These are phyloP conservation scores for Saraca asoca DNA, from an alignment of 331 rosid genomes.

Conservation along the genomic window DNA sequence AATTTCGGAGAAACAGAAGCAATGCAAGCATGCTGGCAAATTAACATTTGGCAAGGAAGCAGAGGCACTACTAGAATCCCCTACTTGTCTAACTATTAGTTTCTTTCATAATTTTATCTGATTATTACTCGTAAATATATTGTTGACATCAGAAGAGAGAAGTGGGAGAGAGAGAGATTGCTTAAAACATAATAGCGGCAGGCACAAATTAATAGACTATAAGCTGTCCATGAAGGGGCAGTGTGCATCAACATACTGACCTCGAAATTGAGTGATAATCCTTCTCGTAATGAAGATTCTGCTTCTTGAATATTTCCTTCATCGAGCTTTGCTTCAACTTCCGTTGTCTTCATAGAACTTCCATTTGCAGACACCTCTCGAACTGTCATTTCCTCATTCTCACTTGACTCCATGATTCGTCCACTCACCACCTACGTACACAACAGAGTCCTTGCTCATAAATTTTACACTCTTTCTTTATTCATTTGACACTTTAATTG, in stretches of 20 bases:
- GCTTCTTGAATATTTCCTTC: slow-evolving; percentile 98
- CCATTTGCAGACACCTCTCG: slow-evolving; percentile 77
- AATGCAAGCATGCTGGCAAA: slow-evolving; percentile 6
- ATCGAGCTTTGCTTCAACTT: slow-evolving; percentile 82
- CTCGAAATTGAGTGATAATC: slow-evolving; percentile 87
- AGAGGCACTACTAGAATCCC: slow-evolving; percentile 2
- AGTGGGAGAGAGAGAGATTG: not conserved
- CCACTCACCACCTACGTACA: slow-evolving; percentile 39
- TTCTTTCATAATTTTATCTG: not conserved
- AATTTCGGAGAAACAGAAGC: not conserved
- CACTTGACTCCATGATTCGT: slow-evolving; percentile 65
- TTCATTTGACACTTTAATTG: slow-evolving; percentile 10
- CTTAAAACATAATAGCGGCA: not conserved
- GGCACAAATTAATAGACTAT: slow-evolving; percentile 5
- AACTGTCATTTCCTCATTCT: slow-evolving; percentile 41
- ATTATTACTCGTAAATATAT: not conserved
- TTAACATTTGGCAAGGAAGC: slow-evolving; percentile 8
- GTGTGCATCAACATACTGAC: slow-evolving; percentile 39
- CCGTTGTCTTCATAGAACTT: slow-evolving; percentile 51
- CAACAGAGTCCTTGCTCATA: slow-evolving; percentile 25
- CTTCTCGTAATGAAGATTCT: slow-evolving; percentile 80
- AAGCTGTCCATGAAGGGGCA: not conserved
- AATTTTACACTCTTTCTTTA: slow-evolving; percentile 13
- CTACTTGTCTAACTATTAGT: slow-evolving; percentile 7
- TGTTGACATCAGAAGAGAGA: slow-evolving; percentile 4